A percentile compares a stretch with the other conserved stretches of the same genome.
Evolutionary conservation across 2,329 filamentous ascomycete species (phyloP).

Genomic region (Fusarium metavorans): DNA sequence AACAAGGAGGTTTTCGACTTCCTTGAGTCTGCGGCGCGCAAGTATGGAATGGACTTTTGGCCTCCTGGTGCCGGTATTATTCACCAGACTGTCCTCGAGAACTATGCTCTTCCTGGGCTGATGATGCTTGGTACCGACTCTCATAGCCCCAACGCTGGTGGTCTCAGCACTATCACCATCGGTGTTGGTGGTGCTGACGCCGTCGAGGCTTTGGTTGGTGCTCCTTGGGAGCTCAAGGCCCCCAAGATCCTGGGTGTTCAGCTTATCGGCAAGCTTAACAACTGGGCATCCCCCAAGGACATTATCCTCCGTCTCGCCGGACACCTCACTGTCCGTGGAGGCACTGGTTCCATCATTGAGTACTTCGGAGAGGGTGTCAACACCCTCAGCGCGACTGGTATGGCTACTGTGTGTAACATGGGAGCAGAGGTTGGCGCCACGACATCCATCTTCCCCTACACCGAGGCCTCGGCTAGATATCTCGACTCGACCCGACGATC

Average conservation of each 20-base stretch:
- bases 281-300: slow-evolving; percentile 96
- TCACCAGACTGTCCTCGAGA: slow-evolving; percentile 97
- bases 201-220: slow-evolving; percentile 94
- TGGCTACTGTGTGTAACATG: slow-evolving; percentile 94
- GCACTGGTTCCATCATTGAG: slow-evolving; percentile 94
- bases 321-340: slow-evolving; percentile 89
- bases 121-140: slow-evolving; percentile 99
- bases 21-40: slow-evolving; percentile 89
- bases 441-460: slow-evolving; percentile 95
- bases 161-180: slow-evolving; percentile 92
- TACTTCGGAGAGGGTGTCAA: slow-evolving; percentile 93
- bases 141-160: slow-evolving; percentile 97
- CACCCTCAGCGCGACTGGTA: slow-evolving; percentile 89
- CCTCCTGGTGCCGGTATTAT: slow-evolving; percentile 94
- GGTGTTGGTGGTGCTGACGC: slow-evolving; percentile 97
- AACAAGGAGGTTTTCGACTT: slow-evolving; percentile 99
- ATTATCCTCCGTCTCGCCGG: slow-evolving; percentile 92
- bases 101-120: slow-evolving; percentile 94
- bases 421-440: slow-evolving; percentile 91
- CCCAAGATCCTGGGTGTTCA: slow-evolving; percentile 90
- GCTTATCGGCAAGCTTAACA: slow-evolving; percentile 84
- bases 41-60: slow-evolving; percentile 97
- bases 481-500: slow-evolving; percentile 80
- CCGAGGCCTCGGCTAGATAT: slow-evolving; percentile 84
- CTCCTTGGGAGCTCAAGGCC: slow-evolving; percentile 97